A percentile compares a stretch with the other conserved stretches of the same genome.
These are phyloP conservation scores for Karstenula rhodostoma DNA, from an alignment of 2,329 filamentous ascomycete genomes.

Conservation along the genomic window DNA sequence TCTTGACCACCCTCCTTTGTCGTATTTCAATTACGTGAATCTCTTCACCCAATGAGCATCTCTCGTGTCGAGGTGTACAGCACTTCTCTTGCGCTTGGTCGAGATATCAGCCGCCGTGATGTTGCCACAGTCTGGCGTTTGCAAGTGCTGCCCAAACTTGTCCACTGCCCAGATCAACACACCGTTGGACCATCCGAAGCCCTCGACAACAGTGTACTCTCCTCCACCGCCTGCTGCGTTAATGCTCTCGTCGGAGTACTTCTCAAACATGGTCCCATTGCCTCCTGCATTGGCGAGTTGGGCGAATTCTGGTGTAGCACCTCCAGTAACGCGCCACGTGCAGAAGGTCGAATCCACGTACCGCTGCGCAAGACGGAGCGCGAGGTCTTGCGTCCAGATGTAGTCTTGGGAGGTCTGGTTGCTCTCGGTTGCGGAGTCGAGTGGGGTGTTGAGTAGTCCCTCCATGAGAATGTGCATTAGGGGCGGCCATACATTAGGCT, in stretches of 20 bases:
- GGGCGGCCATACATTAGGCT: slow-evolving; percentile 75
- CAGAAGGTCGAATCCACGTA: slow-evolving; percentile 74
- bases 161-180: slow-evolving; percentile 73
- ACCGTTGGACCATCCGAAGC: slow-evolving; percentile 76
- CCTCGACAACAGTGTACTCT: slow-evolving; percentile 74
- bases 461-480: slow-evolving; percentile 71
- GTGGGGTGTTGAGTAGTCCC: slow-evolving; percentile 66
- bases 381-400: slow-evolving; percentile 62
- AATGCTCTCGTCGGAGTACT: slow-evolving; percentile 68
- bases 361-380: slow-evolving; percentile 68
- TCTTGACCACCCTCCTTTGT: background rate
- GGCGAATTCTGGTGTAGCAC: slow-evolving; percentile 56
- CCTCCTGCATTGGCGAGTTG: slow-evolving; percentile 51
- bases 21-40: background rate
- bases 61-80: slow-evolving; percentile 37
- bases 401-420: slow-evolving; percentile 53
- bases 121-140: slow-evolving; percentile 58
- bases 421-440: slow-evolving; percentile 64
- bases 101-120: slow-evolving; percentile 38
- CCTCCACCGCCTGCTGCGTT: slow-evolving; percentile 71
- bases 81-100: slow-evolving; percentile 39
- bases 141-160: slow-evolving; percentile 65
- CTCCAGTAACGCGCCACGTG: slow-evolving; percentile 74
- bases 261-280: slow-evolving; percentile 74
- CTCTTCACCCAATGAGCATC: slow-evolving; percentile 45